These are phyloP conservation scores for Leptosphaerulina australis DNA, from an alignment of 2,329 filamentous ascomycete genomes.

Conservation along the genomic window DNA sequence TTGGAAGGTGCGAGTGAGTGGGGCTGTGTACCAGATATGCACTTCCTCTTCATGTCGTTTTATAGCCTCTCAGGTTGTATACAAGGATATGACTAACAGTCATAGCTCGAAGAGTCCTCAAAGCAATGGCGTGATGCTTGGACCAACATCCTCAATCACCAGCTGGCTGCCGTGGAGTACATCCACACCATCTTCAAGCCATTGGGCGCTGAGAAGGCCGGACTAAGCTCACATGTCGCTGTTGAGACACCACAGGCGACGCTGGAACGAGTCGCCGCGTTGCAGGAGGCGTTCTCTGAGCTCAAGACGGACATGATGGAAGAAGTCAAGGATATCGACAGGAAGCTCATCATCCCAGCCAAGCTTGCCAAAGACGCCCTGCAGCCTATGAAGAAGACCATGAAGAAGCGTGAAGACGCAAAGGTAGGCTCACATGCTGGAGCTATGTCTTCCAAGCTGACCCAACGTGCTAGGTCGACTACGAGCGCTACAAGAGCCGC, in stretches of 20 bases:
- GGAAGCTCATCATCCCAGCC: conserved; percentile 71
- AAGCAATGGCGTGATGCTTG: conserved; percentile 80
- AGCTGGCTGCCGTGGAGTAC: conserved; percentile 69
- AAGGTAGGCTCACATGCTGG: conserved; percentile 55
- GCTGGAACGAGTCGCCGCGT: conserved; percentile 67
- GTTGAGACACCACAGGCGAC: conserved; percentile 66
- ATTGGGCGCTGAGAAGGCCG: conserved; percentile 69
- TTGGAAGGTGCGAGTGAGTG: conserved; percentile 24
- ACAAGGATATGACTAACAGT: conserved; percentile 4
- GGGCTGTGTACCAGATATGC: conserved; percentile 17
- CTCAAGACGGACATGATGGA: conserved; percentile 73
- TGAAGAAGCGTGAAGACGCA: conserved; percentile 84
- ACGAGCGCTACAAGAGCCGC: conserved; percentile 75
- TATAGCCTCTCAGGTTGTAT: background rate
- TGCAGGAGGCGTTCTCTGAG: conserved; percentile 72
- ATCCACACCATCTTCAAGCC: conserved; percentile 78
- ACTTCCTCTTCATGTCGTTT: background rate
- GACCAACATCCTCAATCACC: conserved; percentile 72
- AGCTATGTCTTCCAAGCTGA: conserved; percentile 12
- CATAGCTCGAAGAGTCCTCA: conserved; percentile 74
- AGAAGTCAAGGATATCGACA: conserved; percentile 74
- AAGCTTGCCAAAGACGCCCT: conserved; percentile 71
- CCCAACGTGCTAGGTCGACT: conserved; percentile 65
- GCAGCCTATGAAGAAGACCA: conserved; percentile 76
- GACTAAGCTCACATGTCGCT: conserved; percentile 56